These are phyloP conservation scores for Tolypocladium pustulatum DNA, from an alignment of 2,329 filamentous ascomycete species.

Conservation along the genomic window DNA sequence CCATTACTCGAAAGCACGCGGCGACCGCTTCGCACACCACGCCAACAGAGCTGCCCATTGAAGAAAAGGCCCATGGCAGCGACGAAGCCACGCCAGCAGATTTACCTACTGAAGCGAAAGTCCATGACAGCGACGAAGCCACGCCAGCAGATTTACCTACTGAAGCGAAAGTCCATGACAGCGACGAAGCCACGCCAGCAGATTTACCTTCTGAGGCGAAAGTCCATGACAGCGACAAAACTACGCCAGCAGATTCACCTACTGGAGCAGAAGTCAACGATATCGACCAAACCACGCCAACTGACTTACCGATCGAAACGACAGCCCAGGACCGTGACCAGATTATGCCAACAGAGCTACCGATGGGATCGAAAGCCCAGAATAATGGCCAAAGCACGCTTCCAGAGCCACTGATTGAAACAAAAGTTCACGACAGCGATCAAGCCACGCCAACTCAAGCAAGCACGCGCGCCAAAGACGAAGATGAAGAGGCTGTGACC, in stretches of 20 bases:
- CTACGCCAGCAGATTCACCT: background rate
- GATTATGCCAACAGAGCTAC: background rate
- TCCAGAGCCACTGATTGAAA: background rate
- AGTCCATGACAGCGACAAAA: background rate
- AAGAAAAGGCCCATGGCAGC: background rate
- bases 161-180: background rate
- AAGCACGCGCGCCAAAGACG: background rate
- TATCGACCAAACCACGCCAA: background rate
- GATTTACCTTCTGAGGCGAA: background rate
- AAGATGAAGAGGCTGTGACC: background rate
- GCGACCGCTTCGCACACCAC: background rate
- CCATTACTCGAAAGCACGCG: conserved; percentile 6
- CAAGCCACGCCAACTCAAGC: background rate
- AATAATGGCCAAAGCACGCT: background rate
- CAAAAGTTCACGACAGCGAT: background rate
- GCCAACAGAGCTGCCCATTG: background rate
- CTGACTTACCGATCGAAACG: background rate
- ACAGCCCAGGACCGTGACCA: background rate
- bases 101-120: background rate
- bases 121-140: background rate
- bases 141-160: background rate
- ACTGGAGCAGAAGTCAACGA: background rate
- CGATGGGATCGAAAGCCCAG: background rate
- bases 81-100: background rate
- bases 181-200: background rate